Percentiles rank a stretch among this genome's conserved stretches.
Evolutionary conservation across 805 yeast genomes (phyloP).

Genomic region (Teunomyces barrocoloradensis): DNA sequence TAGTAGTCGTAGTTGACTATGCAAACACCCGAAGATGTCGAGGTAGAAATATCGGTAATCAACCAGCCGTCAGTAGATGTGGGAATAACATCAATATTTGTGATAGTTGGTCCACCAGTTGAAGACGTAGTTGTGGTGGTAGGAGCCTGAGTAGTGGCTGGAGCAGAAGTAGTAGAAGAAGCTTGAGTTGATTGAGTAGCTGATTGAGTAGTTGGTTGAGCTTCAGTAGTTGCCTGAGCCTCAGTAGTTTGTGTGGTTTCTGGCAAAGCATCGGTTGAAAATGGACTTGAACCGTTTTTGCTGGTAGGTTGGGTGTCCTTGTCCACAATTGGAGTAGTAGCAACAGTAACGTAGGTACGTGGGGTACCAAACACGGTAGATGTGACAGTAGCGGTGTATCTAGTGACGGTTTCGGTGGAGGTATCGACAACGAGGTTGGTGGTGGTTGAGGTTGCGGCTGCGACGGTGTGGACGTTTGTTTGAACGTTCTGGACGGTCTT

Average conservation of each 20-base stretch:
- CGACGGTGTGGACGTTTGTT: conserved; percentile 32
- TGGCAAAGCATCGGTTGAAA: not conserved
- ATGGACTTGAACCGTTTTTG: conserved; percentile 6
- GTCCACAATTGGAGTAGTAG: conserved; percentile 27
- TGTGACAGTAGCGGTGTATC: conserved; percentile 44
- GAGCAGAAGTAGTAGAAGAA: not conserved
- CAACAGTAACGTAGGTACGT: conserved; percentile 35
- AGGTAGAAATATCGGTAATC: conserved; percentile 32
- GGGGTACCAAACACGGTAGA: conserved; percentile 40
- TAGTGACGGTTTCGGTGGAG: conserved; percentile 35
- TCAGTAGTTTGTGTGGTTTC: not conserved
- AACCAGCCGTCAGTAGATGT: conserved; percentile 28
- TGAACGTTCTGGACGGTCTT: conserved; percentile 34
- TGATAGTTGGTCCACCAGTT: conserved; percentile 19
- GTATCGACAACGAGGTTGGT: conserved; percentile 30
- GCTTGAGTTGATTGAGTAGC: conserved; percentile 4
- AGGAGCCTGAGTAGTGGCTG: not conserved
- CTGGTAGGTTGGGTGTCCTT: conserved; percentile 10
- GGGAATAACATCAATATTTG: conserved; percentile 20
- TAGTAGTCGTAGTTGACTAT: conserved; percentile 37
- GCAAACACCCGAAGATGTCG: conserved; percentile 30
- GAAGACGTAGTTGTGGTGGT: conserved; percentile 12
- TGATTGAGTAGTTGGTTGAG: not conserved
- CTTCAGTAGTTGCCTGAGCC: not conserved
- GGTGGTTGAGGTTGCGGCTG: conserved; percentile 27